Conservation (phyloP, 139 green algal genomes). For the Gonium pectorale region DNA sequence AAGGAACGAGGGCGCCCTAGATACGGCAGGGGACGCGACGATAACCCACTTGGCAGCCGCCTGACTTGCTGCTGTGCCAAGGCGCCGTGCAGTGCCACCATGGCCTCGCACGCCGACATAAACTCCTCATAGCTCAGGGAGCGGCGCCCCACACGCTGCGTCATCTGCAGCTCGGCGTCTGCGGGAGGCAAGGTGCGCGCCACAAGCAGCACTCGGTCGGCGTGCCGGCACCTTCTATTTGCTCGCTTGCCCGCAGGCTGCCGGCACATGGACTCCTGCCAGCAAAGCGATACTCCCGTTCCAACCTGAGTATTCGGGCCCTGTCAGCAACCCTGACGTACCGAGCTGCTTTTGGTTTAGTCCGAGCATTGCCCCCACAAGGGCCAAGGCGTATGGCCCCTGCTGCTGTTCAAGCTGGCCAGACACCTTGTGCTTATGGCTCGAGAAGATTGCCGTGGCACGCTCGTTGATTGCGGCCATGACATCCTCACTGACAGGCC, state of each 20-base stretch:
- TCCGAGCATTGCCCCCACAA: conserved; percentile 39
- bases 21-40: too few relatives aligned
- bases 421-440: conserved; percentile 35
- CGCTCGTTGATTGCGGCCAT: conserved; percentile 13
- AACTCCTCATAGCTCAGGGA: conserved; percentile 41
- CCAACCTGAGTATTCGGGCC: too few relatives aligned
- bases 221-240: background rate
- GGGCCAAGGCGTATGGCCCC: conserved; percentile 32
- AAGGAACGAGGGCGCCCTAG: too few relatives aligned
- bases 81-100: conserved; percentile 38
- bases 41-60: conserved; percentile 25
- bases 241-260: too few relatives aligned
- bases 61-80: conserved; percentile 36
- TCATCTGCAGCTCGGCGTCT: conserved; percentile 39
- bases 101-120: conserved; percentile 28
- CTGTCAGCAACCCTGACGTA: too few relatives aligned
- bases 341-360: conserved; percentile 47
- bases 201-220: background rate
- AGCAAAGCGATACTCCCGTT: too few relatives aligned
- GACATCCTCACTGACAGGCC: conserved; percentile 36
- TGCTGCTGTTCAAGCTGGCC: conserved; percentile 10
- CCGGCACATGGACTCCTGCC: too few relatives aligned
- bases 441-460: conserved; percentile 42
- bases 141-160: background rate
- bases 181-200: background rate